Evolutionary conservation across 129 eudicot species (phyloP).

Genomic region (Silybum marianum): DNA sequence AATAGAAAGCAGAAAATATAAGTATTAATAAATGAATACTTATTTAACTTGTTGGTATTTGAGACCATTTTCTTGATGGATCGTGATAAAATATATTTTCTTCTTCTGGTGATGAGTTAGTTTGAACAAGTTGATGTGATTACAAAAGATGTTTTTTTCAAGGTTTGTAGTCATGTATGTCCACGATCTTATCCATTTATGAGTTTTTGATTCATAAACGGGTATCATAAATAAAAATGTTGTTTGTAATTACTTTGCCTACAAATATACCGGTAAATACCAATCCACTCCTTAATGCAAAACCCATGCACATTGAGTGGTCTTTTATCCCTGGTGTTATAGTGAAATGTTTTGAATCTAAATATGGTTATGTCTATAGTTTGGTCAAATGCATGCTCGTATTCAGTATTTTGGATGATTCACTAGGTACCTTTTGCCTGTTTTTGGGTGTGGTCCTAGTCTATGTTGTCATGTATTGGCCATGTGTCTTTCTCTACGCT

Average conservation of each 20-base stretch:
- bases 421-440: neutral
- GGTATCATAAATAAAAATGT: neutral
- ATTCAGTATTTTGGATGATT: slow-evolving; percentile 1
- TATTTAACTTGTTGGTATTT: too few relatives aligned
- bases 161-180: neutral
- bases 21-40: too few relatives aligned
- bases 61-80: neutral
- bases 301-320: neutral
- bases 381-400: neutral
- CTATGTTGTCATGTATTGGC: neutral
- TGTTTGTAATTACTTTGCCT: neutral
- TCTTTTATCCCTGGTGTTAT: neutral
- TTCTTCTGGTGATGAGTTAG: too few relatives aligned
- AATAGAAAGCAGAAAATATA: too few relatives aligned
- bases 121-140: neutral
- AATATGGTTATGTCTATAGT: neutral
- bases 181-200: neutral
- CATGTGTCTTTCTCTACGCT: neutral
- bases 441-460: neutral
- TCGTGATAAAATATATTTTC: too few relatives aligned
- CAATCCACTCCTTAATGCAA: neutral
- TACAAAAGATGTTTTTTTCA: too few relatives aligned
- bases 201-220: neutral
- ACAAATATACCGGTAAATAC: neutral
- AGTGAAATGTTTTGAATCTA: neutral